Evolutionary conservation across 805 yeast genomes (phyloP), one percentile per base, ranked within the genome.

Genomic region (Brettanomyces naardenensis): DNA sequence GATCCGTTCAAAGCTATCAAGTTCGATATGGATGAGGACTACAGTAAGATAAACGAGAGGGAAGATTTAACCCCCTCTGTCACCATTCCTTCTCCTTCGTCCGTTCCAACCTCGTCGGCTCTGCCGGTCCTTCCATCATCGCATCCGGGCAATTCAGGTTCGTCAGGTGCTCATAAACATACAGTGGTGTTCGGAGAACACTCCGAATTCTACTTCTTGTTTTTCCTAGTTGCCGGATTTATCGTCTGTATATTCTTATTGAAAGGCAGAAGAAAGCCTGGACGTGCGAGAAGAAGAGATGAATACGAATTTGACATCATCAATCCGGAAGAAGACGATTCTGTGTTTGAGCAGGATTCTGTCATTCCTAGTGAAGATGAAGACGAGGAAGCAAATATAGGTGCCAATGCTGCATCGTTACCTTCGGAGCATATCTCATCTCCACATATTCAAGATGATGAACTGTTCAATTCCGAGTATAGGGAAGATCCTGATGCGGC

Each of bases 271-370:
- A 51, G 55, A 31, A 59, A 54, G 33, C 66, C 69, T 43, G 67
- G 60, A 5, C 46, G 62, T 23, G 53, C 61, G 41, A 65, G 85
- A 59, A 62, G 82, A 53, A 62, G 88, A 60, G 75, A 80, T 49
- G 87, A 79, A 28, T 79, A 73, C 50, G 92, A 83, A 53, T 80
- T 83, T 52, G 94, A 83, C 52, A 76, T 82, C 33, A 83, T 83
- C 32, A 81, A 78, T 15, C 80, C 82, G 6, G 83, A 80, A 44
- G 76, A 71, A 15, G 54, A 45, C 10, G 32, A 28, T n/a, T 32
- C 38, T 18, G 54, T 47, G 18, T 44, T 43, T n/a, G 51, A 48
- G 6, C 10, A n/a, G 6, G n/a, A 28, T 28, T 28, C 30, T 11
- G 28, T 21, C n/a, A 27, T 15, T 19, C 40, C 39, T 19, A 23